Conservation (phyloP, 495 filamentous ascomycete species). For the Glonium stellatum region DNA sequence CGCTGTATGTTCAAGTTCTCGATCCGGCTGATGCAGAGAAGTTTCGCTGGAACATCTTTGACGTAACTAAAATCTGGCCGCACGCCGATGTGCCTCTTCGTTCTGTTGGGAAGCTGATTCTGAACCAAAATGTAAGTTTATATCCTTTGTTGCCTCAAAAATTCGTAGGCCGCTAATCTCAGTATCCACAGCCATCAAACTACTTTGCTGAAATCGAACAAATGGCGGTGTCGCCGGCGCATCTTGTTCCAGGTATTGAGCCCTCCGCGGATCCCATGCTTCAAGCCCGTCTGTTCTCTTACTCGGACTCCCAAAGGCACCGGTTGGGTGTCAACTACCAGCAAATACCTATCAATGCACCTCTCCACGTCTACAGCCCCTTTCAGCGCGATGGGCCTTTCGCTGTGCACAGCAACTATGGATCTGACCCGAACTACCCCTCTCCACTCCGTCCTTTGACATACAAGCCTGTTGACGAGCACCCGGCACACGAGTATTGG, state of each 20-base stretch:
- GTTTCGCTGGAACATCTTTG: constrained; percentile 86
- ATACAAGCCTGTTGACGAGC: constrained; percentile 52
- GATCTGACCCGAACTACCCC: constrained; percentile 62
- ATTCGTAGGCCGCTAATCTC: too few species aligned
- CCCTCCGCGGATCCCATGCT: constrained; percentile 81
- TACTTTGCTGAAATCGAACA: constrained; percentile 83
- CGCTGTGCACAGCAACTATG: constrained; percentile 63
- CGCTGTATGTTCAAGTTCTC: constrained; percentile 72
- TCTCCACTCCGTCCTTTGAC: constrained; percentile 54
- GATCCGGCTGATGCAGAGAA: constrained; percentile 67
- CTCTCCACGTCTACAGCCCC: constrained; percentile 41
- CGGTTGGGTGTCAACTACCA: constrained; percentile 81
- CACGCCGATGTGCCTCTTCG: constrained; percentile 73
- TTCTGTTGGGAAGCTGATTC: constrained; percentile 73
- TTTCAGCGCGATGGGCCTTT: constrained; percentile 56
- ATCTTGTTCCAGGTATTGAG: constrained; percentile 80
- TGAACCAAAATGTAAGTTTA: constrained; percentile 57
- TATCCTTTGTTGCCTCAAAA: too few species aligned
- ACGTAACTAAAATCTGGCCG: constrained; percentile 91
- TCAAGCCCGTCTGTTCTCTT: constrained; percentile 80
- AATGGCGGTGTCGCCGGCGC: constrained; percentile 77
- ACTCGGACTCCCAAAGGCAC: constrained; percentile 78
- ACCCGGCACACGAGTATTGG: constrained; percentile 60
- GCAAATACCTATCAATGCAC: constrained; percentile 73
- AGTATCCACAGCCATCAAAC: constrained; percentile 51